These are phyloP conservation scores for Chalaropsis thielavioides DNA, from an alignment of 2,329 filamentous ascomycete genomes.

Conservation along the genomic window DNA sequence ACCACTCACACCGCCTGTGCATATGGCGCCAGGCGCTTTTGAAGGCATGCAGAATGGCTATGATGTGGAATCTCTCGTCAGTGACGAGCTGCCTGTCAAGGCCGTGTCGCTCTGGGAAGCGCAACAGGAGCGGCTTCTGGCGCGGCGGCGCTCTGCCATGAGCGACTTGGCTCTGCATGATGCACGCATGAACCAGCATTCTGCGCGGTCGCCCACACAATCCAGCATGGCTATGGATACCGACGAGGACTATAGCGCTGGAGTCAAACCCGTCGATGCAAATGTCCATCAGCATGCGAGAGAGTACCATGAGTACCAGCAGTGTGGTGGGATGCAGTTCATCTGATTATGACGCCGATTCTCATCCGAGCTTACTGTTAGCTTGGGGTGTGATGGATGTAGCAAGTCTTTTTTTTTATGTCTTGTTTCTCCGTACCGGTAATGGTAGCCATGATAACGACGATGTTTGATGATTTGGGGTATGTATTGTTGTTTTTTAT, in stretches of 20 bases:
- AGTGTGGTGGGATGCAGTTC: not conserved
- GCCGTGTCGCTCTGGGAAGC: conserved; percentile 12
- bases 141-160: conserved; percentile 4
- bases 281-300: not conserved
- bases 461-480: not conserved
- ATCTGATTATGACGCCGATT: not conserved
- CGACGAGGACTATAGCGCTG: not conserved
- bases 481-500: conserved; percentile 1
- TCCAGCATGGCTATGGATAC: conserved; percentile 12
- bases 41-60: conserved; percentile 16
- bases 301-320: not conserved
- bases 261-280: not conserved
- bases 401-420: not conserved
- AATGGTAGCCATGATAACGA: conserved; percentile 1
- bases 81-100: conserved; percentile 7
- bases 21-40: conserved; percentile 15
- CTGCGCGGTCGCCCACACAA: not conserved
- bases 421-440: not conserved
- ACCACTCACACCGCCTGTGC: conserved; percentile 12
- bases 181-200: not conserved
- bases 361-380: too few species aligned
- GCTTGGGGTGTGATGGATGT: not conserved
- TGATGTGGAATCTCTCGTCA: conserved; percentile 5
- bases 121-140: not conserved
- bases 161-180: conserved; percentile 6